A percentile compares a stretch with the other conserved stretches of the same genome.
Evolutionary conservation across 2,329 filamentous ascomycete genomes (phyloP).

Genomic region (Trichoderma endophyticum): DNA sequence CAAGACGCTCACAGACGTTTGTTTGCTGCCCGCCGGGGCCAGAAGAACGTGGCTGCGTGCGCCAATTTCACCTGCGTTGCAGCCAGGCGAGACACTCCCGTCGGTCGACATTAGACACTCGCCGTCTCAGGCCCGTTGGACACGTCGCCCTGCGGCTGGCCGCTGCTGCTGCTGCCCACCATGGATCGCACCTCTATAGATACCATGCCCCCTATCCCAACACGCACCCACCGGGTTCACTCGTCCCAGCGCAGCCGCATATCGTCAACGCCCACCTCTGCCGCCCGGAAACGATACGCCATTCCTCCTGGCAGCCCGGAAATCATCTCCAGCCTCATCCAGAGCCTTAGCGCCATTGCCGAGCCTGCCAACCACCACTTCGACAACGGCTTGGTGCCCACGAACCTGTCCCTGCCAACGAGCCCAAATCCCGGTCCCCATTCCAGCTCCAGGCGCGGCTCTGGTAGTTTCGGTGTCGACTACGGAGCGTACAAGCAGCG

Average conservation of each 20-base stretch:
- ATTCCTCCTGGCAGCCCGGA: slow-evolving; percentile 58
- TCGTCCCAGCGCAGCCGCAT: slow-evolving; percentile 16
- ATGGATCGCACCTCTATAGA: slow-evolving; percentile 31
- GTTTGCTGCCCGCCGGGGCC: slow-evolving; percentile 7
- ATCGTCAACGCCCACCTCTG: slow-evolving; percentile 10
- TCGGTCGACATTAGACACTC: slow-evolving; percentile 7
- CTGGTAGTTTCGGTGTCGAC: slow-evolving; percentile 66
- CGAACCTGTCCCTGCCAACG: slow-evolving; percentile 39
- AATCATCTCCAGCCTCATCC: slow-evolving; percentile 68
- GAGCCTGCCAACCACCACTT: slow-evolving; percentile 67
- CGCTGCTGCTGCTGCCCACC: slow-evolving; percentile 21
- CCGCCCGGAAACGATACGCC: slow-evolving; percentile 20
- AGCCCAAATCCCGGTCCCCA: slow-evolving; percentile 36
- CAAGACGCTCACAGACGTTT: not conserved
- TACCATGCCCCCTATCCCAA: slow-evolving; percentile 32
- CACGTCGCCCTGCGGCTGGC: slow-evolving; percentile 13
- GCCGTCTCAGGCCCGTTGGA: slow-evolving; percentile 4
- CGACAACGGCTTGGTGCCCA: slow-evolving; percentile 51
- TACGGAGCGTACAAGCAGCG: slow-evolving; percentile 63
- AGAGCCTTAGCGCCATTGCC: slow-evolving; percentile 65
- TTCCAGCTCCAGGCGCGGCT: slow-evolving; percentile 32
- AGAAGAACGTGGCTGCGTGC: slow-evolving; percentile 7
- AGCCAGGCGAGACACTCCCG: not conserved
- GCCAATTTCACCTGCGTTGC: slow-evolving; percentile 11
- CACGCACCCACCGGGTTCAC: slow-evolving; percentile 25